These are phyloP conservation scores for Termitomyces bulborhizus DNA, from an alignment of 768 basidiomycete genomes.

Conservation along the genomic window DNA sequence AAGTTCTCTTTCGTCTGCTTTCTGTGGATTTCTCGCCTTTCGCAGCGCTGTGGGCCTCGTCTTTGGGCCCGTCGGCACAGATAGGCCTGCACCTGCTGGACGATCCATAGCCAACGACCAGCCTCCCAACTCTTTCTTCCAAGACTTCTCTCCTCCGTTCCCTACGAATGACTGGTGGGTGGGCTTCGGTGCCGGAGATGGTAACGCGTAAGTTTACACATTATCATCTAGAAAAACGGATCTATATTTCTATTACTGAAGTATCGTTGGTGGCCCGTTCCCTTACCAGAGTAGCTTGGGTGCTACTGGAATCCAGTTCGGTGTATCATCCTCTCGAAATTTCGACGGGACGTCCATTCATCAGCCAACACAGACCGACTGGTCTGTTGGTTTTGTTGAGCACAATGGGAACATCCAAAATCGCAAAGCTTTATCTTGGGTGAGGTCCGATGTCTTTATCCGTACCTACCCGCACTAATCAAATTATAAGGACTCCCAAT, in stretches of 20 bases:
- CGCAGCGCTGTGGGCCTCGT: slow-evolving; percentile 8
- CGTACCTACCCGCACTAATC: neutral
- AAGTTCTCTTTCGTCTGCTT: slow-evolving; percentile 2
- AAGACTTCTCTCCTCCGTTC: slow-evolving; percentile 25
- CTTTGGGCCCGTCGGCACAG: slow-evolving; percentile 22
- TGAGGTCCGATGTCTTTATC: slow-evolving; percentile 3
- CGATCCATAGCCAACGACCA: slow-evolving; percentile 19
- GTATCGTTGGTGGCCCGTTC: slow-evolving; percentile 24
- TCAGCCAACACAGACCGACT: slow-evolving; percentile 25
- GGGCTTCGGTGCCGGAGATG: slow-evolving; percentile 23
- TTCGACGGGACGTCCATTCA: slow-evolving; percentile 27
- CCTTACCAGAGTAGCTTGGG: slow-evolving; percentile 24
- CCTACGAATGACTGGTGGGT: slow-evolving; percentile 32
- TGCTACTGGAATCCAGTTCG: slow-evolving; percentile 22
- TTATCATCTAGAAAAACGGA: neutral
- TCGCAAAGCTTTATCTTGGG: slow-evolving; percentile 28
- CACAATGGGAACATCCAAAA: slow-evolving; percentile 22
- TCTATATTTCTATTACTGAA: slow-evolving; percentile 3
- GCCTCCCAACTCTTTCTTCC: slow-evolving; percentile 28
- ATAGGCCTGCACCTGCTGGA: slow-evolving; percentile 19
- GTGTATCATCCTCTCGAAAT: slow-evolving; percentile 21
- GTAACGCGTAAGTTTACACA: slow-evolving; percentile 15
- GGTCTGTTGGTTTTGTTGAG: slow-evolving; percentile 25
- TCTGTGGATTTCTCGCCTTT: slow-evolving; percentile 5
- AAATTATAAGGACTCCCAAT: slow-evolving; percentile 23